Percentiles rank a stretch among this genome's conserved stretches.
phyloP scores from a whole-genome alignment of 768 basidiomycete species.

The Amanita molliuscula region DNA sequence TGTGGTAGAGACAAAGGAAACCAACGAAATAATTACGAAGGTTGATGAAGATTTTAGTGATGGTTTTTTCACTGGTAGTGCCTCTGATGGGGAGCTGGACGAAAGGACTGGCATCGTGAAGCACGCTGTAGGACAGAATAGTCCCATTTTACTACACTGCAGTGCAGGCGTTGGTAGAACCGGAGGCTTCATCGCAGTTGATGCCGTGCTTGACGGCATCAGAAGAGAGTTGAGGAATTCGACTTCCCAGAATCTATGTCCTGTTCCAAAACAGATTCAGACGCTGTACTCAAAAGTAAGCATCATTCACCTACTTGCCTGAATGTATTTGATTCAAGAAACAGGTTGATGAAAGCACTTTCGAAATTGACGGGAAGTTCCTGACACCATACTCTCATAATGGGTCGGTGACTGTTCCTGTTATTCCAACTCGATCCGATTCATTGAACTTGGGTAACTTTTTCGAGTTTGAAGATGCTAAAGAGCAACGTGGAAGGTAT shows the following conservation, averaged over 20 bases:
- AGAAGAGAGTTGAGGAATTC: conserved; percentile 35
- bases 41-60: conserved; percentile 1
- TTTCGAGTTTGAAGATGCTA: conserved; percentile 9
- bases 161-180: conserved; percentile 95
- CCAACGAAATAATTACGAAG: conserved; percentile 8
- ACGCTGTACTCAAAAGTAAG: not conserved
- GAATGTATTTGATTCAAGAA: not conserved
- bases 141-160: conserved; percentile 76
- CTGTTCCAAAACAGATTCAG: not conserved
- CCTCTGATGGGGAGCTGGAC: conserved; percentile 34
- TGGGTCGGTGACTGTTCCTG: not conserved
- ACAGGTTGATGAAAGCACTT: not conserved
- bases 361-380: not conserved
- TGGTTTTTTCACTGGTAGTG: conserved; percentile 4
- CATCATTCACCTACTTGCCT: not conserved
- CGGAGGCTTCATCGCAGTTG: conserved; percentile 86
- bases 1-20: conserved; percentile 21
- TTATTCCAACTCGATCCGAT: conserved; percentile 9
- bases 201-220: conserved; percentile 73
- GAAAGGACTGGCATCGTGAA: conserved; percentile 43
- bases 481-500: conserved; percentile 13
- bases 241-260: not conserved
- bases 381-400: not conserved
- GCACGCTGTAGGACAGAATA: conserved; percentile 34
- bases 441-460: conserved; percentile 14